Evolutionary conservation across 2,329 filamentous ascomycete genomes (phyloP).

Genomic region (Erysiphe pulchra): DNA sequence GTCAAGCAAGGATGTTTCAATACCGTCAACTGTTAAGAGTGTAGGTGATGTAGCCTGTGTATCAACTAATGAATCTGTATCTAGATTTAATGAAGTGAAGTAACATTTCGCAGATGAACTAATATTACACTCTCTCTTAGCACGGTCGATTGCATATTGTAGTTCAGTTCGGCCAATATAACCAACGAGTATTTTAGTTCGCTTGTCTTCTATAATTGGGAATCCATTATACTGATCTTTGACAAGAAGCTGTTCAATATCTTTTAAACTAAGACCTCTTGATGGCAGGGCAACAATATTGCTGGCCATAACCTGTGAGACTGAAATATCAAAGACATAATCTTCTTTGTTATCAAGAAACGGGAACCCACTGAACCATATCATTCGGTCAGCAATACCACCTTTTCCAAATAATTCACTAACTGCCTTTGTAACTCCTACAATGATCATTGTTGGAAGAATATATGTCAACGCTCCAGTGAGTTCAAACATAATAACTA

Average conservation of each 20-base stretch:
- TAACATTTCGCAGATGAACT: conserved; percentile 43
- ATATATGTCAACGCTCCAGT: conserved; percentile 92
- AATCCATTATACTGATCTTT: conserved; percentile 79
- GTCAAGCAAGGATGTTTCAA: conserved; percentile 37
- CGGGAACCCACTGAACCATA: conserved; percentile 83
- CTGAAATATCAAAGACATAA: conserved; percentile 83
- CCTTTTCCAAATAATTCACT: conserved; percentile 81
- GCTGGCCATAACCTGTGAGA: conserved; percentile 69
- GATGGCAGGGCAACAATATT: conserved; percentile 50
- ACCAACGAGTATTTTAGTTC: conserved; percentile 49
- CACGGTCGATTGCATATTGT: conserved; percentile 60
- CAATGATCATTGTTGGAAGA: conserved; percentile 93
- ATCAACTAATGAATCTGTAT: conserved; percentile 6
- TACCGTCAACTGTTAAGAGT: conserved; percentile 32
- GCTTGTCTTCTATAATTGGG: conserved; percentile 57
- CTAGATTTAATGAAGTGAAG: conserved; percentile 32
- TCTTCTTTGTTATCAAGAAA: conserved; percentile 85
- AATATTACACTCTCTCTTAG: conserved; percentile 42
- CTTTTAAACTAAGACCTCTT: conserved; percentile 45
- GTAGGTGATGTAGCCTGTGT: conserved; percentile 12
- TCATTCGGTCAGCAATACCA: conserved; percentile 96
- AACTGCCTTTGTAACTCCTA: conserved; percentile 97
- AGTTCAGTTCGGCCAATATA: conserved; percentile 87
- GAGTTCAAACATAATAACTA: conserved; percentile 98
- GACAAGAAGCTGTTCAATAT: conserved; percentile 49